Evolutionary conservation across 228 moss, liverwort and hornwort genomes (phyloP).

Genomic region (Sphagnum magellanicum): DNA sequence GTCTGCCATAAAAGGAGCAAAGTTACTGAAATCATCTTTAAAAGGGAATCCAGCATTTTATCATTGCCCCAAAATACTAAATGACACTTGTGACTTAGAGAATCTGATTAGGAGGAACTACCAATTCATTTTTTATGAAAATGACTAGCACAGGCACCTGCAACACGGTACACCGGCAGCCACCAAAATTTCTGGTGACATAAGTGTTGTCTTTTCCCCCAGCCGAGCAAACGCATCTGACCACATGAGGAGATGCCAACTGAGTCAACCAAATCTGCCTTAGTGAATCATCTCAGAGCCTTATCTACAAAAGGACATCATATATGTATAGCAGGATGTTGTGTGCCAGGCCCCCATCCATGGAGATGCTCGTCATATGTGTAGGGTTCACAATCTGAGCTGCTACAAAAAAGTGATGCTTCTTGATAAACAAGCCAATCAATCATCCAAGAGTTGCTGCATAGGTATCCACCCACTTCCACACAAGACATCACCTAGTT

Average conservation of each 20-base stretch:
- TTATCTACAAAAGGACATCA: too few relatives aligned
- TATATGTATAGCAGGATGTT: too few relatives aligned
- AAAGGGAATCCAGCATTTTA: neutral
- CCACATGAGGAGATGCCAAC: conserved; percentile 3
- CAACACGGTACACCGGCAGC: conserved; percentile 95
- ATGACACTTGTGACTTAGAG: neutral
- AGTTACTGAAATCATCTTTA: neutral
- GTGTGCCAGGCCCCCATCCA: too few relatives aligned
- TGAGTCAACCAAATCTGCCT: neutral
- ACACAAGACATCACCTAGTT: too few relatives aligned
- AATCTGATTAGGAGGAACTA: neutral
- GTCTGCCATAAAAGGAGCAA: conserved; percentile 33
- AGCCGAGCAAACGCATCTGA: conserved; percentile 90
- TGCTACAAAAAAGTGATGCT: too few relatives aligned
- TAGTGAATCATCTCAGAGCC: neutral
- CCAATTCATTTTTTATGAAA: neutral
- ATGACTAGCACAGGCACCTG: conserved; percentile 43
- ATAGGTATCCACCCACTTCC: too few relatives aligned
- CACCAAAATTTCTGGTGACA: conserved; percentile 93
- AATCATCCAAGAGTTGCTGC: too few relatives aligned
- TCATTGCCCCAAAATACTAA: neutral
- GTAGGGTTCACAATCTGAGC: too few relatives aligned
- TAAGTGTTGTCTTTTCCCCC: conserved; percentile 97
- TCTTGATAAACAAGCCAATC: too few relatives aligned
- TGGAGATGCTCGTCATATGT: too few relatives aligned